Percentiles rank a stretch among this genome's conserved stretches.
These are phyloP conservation scores for Mortierella sp. DNA, from an alignment of 371 early-diverging fungal genomes.

Conservation along the genomic window DNA sequence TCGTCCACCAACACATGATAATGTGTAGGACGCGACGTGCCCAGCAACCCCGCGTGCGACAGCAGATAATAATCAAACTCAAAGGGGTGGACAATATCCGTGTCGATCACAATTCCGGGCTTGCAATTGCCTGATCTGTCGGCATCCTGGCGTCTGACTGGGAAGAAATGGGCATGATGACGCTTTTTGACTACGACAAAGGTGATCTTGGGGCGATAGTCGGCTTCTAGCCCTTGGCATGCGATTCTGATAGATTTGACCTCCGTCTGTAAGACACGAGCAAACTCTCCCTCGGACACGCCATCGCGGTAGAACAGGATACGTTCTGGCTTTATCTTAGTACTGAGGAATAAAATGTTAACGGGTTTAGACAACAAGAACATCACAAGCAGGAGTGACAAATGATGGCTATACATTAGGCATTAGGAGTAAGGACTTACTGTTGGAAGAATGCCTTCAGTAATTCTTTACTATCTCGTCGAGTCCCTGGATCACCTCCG, in stretches of 20 bases:
- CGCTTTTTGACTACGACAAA: conserved; percentile 80
- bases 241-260: conserved; percentile 75
- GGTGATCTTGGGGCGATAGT: conserved; percentile 59
- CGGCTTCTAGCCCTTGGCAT: conserved; percentile 31
- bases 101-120: conserved; percentile 95
- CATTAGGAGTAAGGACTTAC: background rate
- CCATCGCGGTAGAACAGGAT: conserved; percentile 96
- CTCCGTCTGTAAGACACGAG: conserved; percentile 76
- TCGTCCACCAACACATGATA: conserved; percentile 86
- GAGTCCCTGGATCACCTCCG: conserved; percentile 91
- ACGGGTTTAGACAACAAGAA: background rate
- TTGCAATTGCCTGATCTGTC: conserved; percentile 62
- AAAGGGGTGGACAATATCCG: conserved; percentile 83
- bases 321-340: conserved; percentile 82
- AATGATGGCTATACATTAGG: background rate
- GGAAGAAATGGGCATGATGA: conserved; percentile 73
- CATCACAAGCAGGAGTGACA: background rate
- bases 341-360: conserved; percentile 30
- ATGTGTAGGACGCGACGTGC: conserved; percentile 86
- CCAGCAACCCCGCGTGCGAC: conserved; percentile 83
- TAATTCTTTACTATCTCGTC: conserved; percentile 84
- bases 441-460: conserved; percentile 73
- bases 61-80: conserved; percentile 93
- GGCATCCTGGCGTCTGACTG: conserved; percentile 32
- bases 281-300: conserved; percentile 92